A percentile compares a stretch with the other conserved stretches of the same genome.
Evolutionary conservation across 305 asterid species (phyloP).

Genomic region (Andrographis paniculata): DNA sequence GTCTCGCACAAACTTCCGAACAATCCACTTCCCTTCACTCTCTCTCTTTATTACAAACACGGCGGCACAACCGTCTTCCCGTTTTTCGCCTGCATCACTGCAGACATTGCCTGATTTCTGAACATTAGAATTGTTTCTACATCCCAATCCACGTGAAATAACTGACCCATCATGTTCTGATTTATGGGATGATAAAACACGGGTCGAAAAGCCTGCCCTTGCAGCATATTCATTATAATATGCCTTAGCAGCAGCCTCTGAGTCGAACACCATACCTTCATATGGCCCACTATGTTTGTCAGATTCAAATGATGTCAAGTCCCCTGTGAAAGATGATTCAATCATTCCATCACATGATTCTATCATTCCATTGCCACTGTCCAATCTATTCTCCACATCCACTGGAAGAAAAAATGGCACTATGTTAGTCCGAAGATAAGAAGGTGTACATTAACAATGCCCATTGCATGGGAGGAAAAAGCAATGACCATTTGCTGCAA

Average conservation of each 20-base stretch:
- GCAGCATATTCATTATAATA: slow-evolving; percentile 56
- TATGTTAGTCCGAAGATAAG: slow-evolving; percentile 14
- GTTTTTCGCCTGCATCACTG: slow-evolving; percentile 37
- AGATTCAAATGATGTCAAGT: slow-evolving; percentile 23
- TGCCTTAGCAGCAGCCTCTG: slow-evolving; percentile 62
- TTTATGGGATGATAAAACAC: slow-evolving; percentile 54
- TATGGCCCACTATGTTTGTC: slow-evolving; percentile 43
- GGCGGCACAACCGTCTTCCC: slow-evolving; percentile 54
- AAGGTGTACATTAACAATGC: too few species aligned
- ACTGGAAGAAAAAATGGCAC: slow-evolving; percentile 27
- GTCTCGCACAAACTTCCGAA: slow-evolving; percentile 61
- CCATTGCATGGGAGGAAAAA: too few species aligned
- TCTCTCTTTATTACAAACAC: slow-evolving; percentile 59
- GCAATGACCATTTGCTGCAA: too few species aligned
- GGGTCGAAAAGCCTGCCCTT: slow-evolving; percentile 44
- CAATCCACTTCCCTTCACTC: slow-evolving; percentile 51
- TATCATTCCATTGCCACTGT: too few species aligned
- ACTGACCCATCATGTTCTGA: slow-evolving; percentile 64
- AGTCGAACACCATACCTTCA: slow-evolving; percentile 60
- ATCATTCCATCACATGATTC: slow-evolving; percentile 20
- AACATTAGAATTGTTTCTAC: slow-evolving; percentile 38
- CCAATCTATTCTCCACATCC: slow-evolving; percentile 28
- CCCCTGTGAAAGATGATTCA: slow-evolving; percentile 34
- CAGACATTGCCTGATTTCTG: slow-evolving; percentile 30
- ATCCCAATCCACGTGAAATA: slow-evolving; percentile 69